A percentile compares a stretch with the other conserved stretches of the same genome.
phyloP scores from a whole-genome alignment of 106 monocot genomes.

The Hemerocallis citrina region DNA sequence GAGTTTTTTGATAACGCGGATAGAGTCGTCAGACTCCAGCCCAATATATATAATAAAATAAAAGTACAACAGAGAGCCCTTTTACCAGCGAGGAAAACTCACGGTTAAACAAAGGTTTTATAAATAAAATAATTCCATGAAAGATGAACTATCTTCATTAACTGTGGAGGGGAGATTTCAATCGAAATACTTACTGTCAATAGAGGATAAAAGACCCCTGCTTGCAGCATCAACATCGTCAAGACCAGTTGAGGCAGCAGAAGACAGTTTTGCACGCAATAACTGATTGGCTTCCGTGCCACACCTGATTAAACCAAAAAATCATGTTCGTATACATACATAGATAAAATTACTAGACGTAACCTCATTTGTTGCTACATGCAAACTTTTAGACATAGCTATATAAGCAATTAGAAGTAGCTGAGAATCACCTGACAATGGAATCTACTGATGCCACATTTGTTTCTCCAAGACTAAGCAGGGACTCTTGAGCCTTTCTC shows the following conservation, averaged over 20 bases:
- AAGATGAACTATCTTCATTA: too few relatives aligned
- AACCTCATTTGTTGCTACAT: neutral
- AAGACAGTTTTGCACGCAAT: slow-evolving; percentile 51
- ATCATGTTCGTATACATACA: neutral
- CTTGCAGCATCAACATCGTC: slow-evolving; percentile 54
- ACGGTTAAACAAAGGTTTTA: too few relatives aligned
- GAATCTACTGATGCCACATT: slow-evolving; percentile 68
- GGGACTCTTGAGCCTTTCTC: slow-evolving; percentile 72
- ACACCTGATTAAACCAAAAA: slow-evolving; percentile 23
- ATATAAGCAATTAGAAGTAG: neutral
- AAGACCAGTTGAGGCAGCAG: slow-evolving; percentile 45
- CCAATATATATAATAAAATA: too few relatives aligned
- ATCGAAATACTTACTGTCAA: slow-evolving; percentile 51
- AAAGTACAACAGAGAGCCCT: too few relatives aligned
- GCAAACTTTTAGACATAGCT: neutral
- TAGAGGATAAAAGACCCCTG: slow-evolving; percentile 50
- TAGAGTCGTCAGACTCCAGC: too few relatives aligned
- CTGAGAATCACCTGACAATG: slow-evolving; percentile 45
- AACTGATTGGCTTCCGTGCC: slow-evolving; percentile 65
- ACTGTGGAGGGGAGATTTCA: neutral
- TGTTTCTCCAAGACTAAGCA: slow-evolving; percentile 51
- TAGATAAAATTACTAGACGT: neutral
- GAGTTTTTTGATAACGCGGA: too few relatives aligned
- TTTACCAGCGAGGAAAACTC: too few relatives aligned
- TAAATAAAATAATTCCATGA: neutral